Evolutionary conservation across 805 yeast species (phyloP), one percentile per base, ranked within the genome.

Genomic region (Tetrapisispora taiwanensis): DNA sequence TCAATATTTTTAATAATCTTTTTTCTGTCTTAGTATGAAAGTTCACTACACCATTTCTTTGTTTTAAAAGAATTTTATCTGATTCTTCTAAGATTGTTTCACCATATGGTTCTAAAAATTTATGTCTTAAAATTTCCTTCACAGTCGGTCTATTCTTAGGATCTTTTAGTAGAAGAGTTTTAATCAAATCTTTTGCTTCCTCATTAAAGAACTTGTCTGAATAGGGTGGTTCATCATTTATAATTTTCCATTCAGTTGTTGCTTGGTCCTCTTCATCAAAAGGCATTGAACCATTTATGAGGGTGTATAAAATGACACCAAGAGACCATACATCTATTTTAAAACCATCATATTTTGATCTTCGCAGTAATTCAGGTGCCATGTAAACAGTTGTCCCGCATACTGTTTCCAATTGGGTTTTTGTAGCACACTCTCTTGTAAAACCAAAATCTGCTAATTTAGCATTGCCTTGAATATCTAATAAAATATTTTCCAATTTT

Each of bases 301-400:
- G 71, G 0, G 97, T 88, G 59, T 81, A 92, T 8, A 90, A 65
- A 14, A 92, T 87, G 10, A 92, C 76, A 0, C 98, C 98, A 49
- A 90, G 64, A 0, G 96, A 78, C 98, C 98, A 90, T 7, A 84
- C 78, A 59, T 90, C 98, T 2, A 80, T 78, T 52, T 82, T 80
- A 50, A 77, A 73, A 0, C 97, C 97, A 35, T 79, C 78, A 60
- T 88, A 88, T 38, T 79, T 78, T 48, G 76, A 73, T 48, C 79
- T 73, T 44, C 70, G 68, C 15, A 89, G 68, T 48, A 92, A 69
- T 59, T 90, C 98, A 0, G 98, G 98, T 0, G 98, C 96, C 95
- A 90, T 89, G 60, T 90, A 90, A 3, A 87, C 94, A 1, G 88
- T 79, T 0, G 97, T 90, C 3, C 98, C 98, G 64, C 98, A 90